Evolutionary conservation across 257 asterid genomes (phyloP), one percentile per base, ranked within the genome.

Genomic region (Fraxinus quadrangulata): DNA sequence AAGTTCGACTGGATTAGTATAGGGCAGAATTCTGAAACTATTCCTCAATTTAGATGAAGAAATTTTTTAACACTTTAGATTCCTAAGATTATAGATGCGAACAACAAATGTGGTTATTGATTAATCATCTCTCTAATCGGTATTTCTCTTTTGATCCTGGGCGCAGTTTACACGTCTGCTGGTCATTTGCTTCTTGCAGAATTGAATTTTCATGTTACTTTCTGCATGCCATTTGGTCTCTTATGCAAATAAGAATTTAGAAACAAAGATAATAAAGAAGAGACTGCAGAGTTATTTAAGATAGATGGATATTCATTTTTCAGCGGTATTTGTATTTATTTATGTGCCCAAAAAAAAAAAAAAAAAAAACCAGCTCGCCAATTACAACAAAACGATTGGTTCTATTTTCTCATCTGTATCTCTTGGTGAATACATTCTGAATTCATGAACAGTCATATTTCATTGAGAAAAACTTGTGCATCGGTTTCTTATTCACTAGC

Each of bases 391-490:
- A 7, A 42, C 10, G 12, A 40, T 2, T 40, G 69, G 24, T 73
- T 19, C 54, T 61, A 37, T 71, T 40, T 6, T 40, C 31, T 70
- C 75, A 79, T 19, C 56, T 74, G 30, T 24, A 42, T 30, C 69
- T 56, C 23, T 45, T 63, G 49, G 54, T 63, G 33, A 63, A 21
- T 71, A 40, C 77, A 54, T 56, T 2, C 51, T 77, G 70, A 78
- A 72, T 26, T 45, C 37, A 54, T 65, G 67, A 40, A 59, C 42
- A 17, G 49, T 37, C 49, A 7, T 33, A 63, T 24, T 63, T 63
- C 33, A 23, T 19, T 63, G 68, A 24, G 6, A 10, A 26, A 63
- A 23, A 23, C 13, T 63, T 63, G 68, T 24, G 16, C 68, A 63
- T 10, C 12, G 6, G 33, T 66, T 61, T 39, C 34, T 70, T 24